Conservation (phyloP, 1,139 yeast species). For the Wickerhamiella infanticola region DNA sequence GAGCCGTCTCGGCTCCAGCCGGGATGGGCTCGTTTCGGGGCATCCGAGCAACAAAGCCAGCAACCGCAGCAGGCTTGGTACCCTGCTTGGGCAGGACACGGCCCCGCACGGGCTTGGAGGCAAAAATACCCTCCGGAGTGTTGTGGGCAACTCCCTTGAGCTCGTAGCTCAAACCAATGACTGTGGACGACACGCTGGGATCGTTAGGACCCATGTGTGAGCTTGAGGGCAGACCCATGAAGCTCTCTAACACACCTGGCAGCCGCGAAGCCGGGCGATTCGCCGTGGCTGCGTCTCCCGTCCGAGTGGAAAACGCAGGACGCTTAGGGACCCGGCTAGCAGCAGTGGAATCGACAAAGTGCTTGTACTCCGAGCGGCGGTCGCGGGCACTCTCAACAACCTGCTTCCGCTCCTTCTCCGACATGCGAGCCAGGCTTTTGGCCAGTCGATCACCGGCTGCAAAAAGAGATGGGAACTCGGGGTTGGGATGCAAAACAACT, state of each 20-base stretch:
- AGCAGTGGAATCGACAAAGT: not conserved
- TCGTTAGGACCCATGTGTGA: constrained; percentile 8
- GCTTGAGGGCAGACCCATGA: constrained; percentile 8
- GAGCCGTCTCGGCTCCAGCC: not conserved
- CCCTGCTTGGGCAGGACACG: constrained; percentile 33
- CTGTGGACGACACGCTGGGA: constrained; percentile 10
- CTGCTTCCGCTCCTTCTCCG: constrained; percentile 9
- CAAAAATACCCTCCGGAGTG: constrained; percentile 58
- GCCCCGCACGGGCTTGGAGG: constrained; percentile 51
- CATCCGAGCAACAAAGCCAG: constrained; percentile 41
- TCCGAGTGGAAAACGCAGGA: not conserved
- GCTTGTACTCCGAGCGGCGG: constrained; percentile 9
- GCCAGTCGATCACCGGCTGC: constrained; percentile 11
- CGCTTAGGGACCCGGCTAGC: not conserved
- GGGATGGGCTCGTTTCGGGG: not conserved
- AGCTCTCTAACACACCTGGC: constrained; percentile 4
- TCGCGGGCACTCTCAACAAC: constrained; percentile 12
- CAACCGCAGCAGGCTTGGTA: constrained; percentile 45
- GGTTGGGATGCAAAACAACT: constrained; percentile 11
- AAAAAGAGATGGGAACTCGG: constrained; percentile 4
- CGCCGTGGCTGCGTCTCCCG: not conserved
- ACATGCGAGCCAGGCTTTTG: constrained; percentile 13
- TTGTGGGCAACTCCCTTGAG: constrained; percentile 57
- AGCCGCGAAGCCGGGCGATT: constrained; percentile 1
- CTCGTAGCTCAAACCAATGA: constrained; percentile 31